Base-by-base conservation (phyloP, 345 rosid genomes). In the Eucalyptus fibrosa region DNA sequence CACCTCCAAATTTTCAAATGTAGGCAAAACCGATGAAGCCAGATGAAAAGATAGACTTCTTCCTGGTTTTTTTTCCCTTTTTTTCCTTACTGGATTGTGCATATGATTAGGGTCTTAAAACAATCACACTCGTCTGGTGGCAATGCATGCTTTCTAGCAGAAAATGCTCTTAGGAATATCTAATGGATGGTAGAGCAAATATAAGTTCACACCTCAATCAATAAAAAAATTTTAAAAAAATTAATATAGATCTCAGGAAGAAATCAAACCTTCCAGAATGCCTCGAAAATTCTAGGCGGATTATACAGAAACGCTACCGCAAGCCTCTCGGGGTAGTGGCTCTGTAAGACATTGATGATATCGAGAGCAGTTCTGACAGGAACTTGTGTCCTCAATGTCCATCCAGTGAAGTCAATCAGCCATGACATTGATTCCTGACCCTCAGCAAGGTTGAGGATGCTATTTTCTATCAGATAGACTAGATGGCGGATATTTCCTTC, bases 251-350 rank as follows among this genome's bases (percentile, higher is more conserved):
- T 14, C 62, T 67, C 86, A 87, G 86, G 55, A 56, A 88, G 87
- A 89, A 88, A 21, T 49, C 93, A 89, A 92, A 97, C 99, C 99
- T 91, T 97, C 93, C 95, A 98, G 88, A 95, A 96, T 51, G 97
- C 94, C 93, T 98, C 97, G 40, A 98, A 96, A 91, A 98, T 89
- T 87, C 95, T 94, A 12, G 99, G 99, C 5, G 99, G 99, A 87
- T 97, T 96, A 89, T 94, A 98, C 53, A 98, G 92, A 93, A 98
- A 95, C 26, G 96, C 92, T 16, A 95, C 60, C 16, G 96, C 97
- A 9, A 98, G 96, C 92, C 99, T 95, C 91, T 98, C 99, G 1
- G 99, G 99, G 90, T 97, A 98, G 89, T 97, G 98, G 92, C 91
- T 94, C 88, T 98, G 99, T 60, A 97, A 91, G 92, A 98, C 93